Evolutionary conservation across 163 green algal species (phyloP), one percentile per base, ranked within the genome.

Genomic region (Scenedesmus sp.): DNA sequence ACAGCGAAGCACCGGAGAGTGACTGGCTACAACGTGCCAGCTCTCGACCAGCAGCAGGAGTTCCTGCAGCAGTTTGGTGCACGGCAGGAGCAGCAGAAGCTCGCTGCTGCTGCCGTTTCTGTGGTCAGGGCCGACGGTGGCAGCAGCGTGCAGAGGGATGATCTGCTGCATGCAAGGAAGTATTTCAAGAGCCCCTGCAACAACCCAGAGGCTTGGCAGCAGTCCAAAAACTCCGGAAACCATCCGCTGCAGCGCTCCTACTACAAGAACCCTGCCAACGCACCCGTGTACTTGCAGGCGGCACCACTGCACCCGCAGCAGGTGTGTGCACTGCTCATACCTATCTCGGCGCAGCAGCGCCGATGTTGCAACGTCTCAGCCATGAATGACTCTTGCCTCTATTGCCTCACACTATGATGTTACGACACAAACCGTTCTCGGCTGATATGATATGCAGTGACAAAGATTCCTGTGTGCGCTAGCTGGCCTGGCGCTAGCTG

Each of bases 111-210:
- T 5, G 2, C 56, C 1, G 57, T 77, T 56, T n/a, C n/a, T 74
- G 56, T 62, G 20, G 84, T 18, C 18, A 54, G 7, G 0, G 34
- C 55, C 20, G 60, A 52, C 12, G 54, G 34, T 62, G 62, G 13
- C 5, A 60, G 60, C 46, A 60, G 13, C 20, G 62, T 82, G 26
- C 26, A 89, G 13, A 1, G 16, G 20, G 62, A 89, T n/a, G 34
- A 59, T 9, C 26, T 82, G 60, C 60, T 54, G 62, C 2, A n/a
- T 52, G 84, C 62, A 7, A n/a, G 85, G n/a, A 57, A 54, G 8
- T 90, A 90, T 52, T 90, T 60, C 66, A 90, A 90, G 66, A 83
- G 59, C 66, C 46, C 85, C 18, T 90, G 85, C 85, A 90, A 83
- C 85, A 70, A 59, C 52, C 46, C 20, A 54, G 46, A 52, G 34